phyloP scores from a whole-genome alignment of 108 stramenopile genomes.

The Chaetoceros muelleri region DNA sequence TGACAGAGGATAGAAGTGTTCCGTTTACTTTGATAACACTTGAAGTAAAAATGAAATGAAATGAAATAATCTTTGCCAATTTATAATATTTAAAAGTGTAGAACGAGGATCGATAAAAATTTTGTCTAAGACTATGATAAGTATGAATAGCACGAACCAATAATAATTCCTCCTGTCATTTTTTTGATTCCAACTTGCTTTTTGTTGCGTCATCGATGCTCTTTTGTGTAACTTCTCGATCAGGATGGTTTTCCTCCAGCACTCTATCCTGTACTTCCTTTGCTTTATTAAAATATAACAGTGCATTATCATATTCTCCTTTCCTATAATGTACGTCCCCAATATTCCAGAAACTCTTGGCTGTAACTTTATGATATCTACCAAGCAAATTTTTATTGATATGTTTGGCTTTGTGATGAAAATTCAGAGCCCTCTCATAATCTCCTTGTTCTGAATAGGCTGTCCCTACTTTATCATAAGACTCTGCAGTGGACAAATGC shows the following conservation, averaged over 20 bases:
- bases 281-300: not conserved
- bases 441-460: not conserved
- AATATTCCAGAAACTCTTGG: not conserved
- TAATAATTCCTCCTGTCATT: no score
- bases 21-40: no score
- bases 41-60: no score
- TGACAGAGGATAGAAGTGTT: no score
- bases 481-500: not conserved
- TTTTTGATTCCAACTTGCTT: no score
- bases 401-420: not conserved
- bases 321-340: not conserved
- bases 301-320: not conserved
- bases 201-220: not conserved
- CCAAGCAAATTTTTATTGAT: not conserved
- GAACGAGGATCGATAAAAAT: no score
- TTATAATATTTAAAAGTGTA: no score
- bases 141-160: no score
- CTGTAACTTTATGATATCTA: not conserved
- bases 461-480: not conserved
- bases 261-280: not conserved
- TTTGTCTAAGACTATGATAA: no score
- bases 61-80: no score
- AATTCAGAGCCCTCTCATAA: not conserved
- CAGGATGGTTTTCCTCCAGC: not conserved
- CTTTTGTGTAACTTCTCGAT: not conserved